Conservation (phyloP, 768 basidiomycete genomes). For the Cystofilobasidium macerans region DNA sequence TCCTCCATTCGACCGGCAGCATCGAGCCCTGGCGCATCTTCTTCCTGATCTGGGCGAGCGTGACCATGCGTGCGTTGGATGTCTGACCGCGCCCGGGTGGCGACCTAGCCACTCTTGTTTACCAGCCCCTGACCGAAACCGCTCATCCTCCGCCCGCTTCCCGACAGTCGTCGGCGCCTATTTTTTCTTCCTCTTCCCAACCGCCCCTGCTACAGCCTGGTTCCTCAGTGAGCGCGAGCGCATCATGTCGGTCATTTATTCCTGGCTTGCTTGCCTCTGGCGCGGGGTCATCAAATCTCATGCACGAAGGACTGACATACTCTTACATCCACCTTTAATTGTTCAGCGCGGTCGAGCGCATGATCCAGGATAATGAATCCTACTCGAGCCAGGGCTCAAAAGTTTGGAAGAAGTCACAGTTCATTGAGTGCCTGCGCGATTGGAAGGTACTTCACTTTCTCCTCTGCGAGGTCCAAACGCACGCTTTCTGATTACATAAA, state of each 20-base stretch:
- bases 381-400: slow-evolving; percentile 26
- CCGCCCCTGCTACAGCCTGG: slow-evolving; percentile 29
- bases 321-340: neutral
- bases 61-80: neutral
- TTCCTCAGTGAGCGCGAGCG: slow-evolving; percentile 32
- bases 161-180: slow-evolving; percentile 30
- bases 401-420: slow-evolving; percentile 32
- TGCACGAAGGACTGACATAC: too few relatives aligned
- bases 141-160: slow-evolving; percentile 10
- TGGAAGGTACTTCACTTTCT: slow-evolving; percentile 11
- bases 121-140: neutral
- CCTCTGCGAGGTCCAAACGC: too few relatives aligned
- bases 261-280: too few relatives aligned
- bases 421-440: slow-evolving; percentile 29
- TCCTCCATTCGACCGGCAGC: slow-evolving; percentile 27
- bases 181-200: slow-evolving; percentile 31
- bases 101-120: neutral
- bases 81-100: neutral
- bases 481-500: neutral
- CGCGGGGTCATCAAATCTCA: too few relatives aligned
- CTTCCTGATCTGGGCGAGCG: slow-evolving; percentile 27
- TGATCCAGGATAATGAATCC: slow-evolving; percentile 20
- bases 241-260: slow-evolving; percentile 16
- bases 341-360: slow-evolving; percentile 29
- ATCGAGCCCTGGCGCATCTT: slow-evolving; percentile 31